Evolutionary conservation across 768 basidiomycete species (phyloP), one percentile per base, ranked within the genome.

Genomic region (Suillus discolor): DNA sequence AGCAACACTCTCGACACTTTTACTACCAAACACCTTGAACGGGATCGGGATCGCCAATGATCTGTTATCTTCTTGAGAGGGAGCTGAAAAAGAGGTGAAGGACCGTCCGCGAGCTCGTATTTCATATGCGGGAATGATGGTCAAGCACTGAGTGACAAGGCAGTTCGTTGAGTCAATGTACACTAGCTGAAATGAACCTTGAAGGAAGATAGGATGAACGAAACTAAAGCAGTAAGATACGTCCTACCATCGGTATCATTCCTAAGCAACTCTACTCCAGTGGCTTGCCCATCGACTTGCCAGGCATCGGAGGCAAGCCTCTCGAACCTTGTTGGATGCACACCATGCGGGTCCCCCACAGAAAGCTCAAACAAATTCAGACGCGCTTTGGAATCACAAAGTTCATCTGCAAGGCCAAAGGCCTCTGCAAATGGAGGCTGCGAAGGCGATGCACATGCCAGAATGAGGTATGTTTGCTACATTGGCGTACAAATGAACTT

Each of bases 21-120:
- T 80, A 34, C 77, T 77, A 63, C 80, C 80, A 16, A 85, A 79
- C 1, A 81, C 77, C 72, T 87, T 92, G 79, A 92, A 88, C 4
- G 87, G 83, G 66, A 87, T 89, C 8, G 89, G 80, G n/a, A 90
- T 76, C 1, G 82, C 80, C n/a, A 87, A 72, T 12, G 79, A 68
- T 34, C 71, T 68, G 13, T 45, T 47, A 31, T 74, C 75, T 0
- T 75, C 74, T 4, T 49, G 41, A n/a, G 74, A 74, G n/a, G 69
- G 69, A 8, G 62, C 57, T 6, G 67, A 62, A 13, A 66, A 75
- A 60, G 71, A 67, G 16, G 68, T 54, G 11, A 59, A 44, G 9
- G 76, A 73, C 23, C 63, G 67, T 23, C 65, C 39, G 41, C 67
- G 59, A 13, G 63, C 57, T 5, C 45, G 65, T 45, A 66, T 62